These are phyloP conservation scores for Calonectria naviculata DNA, from an alignment of 2,329 filamentous ascomycete species.

Conservation along the genomic window DNA sequence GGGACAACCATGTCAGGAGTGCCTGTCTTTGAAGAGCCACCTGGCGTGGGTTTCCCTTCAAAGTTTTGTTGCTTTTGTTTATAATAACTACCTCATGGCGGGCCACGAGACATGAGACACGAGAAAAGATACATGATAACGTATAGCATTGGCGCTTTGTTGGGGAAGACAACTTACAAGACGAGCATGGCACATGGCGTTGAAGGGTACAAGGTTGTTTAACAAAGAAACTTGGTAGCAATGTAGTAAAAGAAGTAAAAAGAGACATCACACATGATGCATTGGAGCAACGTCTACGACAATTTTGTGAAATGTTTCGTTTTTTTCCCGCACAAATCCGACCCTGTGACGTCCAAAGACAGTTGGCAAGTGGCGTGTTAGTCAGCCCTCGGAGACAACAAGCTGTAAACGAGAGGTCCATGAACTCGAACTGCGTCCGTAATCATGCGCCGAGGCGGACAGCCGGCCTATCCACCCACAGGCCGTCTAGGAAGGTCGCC, in stretches of 20 bases:
- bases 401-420: not conserved
- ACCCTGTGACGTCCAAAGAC: not conserved
- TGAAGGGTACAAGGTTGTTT: not conserved
- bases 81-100: no score
- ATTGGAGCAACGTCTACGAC: not conserved
- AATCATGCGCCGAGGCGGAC: conserved; percentile 17
- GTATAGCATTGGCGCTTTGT: not conserved
- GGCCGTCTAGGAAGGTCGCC: conserved; percentile 9
- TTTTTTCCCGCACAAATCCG: not conserved
- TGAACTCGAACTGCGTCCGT: conserved; percentile 4
- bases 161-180: not conserved
- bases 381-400: not conserved
- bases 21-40: not conserved
- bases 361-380: not conserved
- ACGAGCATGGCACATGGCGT: not conserved
- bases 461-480: conserved; percentile 8
- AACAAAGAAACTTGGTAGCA: not conserved
- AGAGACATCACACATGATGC: not conserved
- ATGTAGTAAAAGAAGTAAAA: not conserved
- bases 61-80: not conserved
- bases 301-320: not conserved
- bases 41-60: not conserved
- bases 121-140: not conserved
- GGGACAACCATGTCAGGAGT: not conserved
- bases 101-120: not conserved